Base-by-base conservation (phyloP, 495 filamentous ascomycete species). In the Entonaema liquescens region DNA sequence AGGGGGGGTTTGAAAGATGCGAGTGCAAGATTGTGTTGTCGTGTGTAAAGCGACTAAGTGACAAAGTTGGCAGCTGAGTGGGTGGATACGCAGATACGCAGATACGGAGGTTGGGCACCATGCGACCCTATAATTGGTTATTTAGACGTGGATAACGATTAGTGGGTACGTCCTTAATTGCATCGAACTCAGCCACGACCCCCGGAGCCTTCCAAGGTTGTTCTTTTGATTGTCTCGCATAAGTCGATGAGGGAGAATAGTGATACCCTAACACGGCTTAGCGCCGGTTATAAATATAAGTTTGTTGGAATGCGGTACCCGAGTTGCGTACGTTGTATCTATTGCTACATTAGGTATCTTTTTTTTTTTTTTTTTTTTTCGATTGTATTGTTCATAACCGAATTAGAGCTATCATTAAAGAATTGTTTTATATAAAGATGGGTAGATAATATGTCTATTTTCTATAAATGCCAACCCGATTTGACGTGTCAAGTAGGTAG, bases 41-140 rank as follows among this genome's bases (percentile, higher is more conserved):
- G 69, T 72, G 69, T 67, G 67, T n/a, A n/a, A n/a, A n/a, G n/a
- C n/a, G 50, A 70, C 52, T 7, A 31, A 31, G 7, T 31, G 56
- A 72, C 63, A 72, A 72, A 72, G 63, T 67, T 72, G 69, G 63
- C 69, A 67, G 69, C 69, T 67, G 63, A 67, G 64, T 72, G 69
- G n/a, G n/a, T n/a, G n/a, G n/a, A n/a, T n/a, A n/a, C n/a, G 64
- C 31, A 33, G 31, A 33, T 33, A 9, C 6, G 69, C 67, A 59
- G 59, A 49, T 67, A 59, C 47, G 29, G 62, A 17, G 53, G 53
- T 56, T 68, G 38, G 65, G 40, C 2, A 38, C 35, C 13, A 31
- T 57, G 13, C 28, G 42, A 21, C 19, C 42, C 42, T 47, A 47
- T 47, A 13, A 68, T 68, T 68, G 70, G 70, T 12, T 33, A 17